Percentiles rank a stretch among this genome's conserved stretches.
These are phyloP conservation scores for Aspergillus amoenus DNA, from an alignment of 2,329 filamentous ascomycete species.

Conservation along the genomic window DNA sequence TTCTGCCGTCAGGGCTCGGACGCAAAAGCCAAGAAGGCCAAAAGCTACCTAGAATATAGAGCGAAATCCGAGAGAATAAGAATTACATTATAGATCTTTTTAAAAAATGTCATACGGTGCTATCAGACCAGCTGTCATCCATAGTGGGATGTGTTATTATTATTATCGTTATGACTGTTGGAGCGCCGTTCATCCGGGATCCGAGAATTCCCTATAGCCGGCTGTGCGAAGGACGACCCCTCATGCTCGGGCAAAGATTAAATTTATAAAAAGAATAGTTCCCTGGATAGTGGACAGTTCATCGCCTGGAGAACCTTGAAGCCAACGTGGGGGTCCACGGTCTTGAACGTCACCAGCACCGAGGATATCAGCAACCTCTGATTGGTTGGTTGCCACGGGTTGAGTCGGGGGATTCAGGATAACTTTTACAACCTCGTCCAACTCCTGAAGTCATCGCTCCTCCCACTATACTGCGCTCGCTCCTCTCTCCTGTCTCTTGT, in stretches of 20 bases:
- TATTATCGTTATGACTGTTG: background rate
- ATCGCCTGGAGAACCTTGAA: background rate
- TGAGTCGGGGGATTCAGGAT: constrained; percentile 15
- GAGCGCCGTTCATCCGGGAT: constrained; percentile 11
- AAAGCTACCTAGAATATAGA: constrained; percentile 24
- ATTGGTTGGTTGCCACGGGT: constrained; percentile 20
- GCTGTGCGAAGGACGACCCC: background rate
- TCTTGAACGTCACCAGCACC: constrained; percentile 16
- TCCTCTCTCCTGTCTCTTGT: background rate
- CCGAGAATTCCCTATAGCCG: constrained; percentile 15
- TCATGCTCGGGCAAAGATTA: background rate
- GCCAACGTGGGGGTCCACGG: background rate
- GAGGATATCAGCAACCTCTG: constrained; percentile 16
- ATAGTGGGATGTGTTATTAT: background rate
- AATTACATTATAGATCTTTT: constrained; percentile 1
- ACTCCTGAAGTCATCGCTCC: constrained; percentile 8
- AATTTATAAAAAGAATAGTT: background rate
- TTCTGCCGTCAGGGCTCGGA: background rate
- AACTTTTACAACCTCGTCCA: constrained; percentile 6
- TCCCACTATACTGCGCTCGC: background rate
- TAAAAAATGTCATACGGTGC: background rate
- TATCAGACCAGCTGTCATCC: background rate
- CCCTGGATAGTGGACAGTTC: background rate
- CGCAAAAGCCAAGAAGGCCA: constrained; percentile 13
- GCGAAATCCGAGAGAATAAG: constrained; percentile 10